Conservation (phyloP, 345 rosid genomes). For the Salix viminalis region DNA sequence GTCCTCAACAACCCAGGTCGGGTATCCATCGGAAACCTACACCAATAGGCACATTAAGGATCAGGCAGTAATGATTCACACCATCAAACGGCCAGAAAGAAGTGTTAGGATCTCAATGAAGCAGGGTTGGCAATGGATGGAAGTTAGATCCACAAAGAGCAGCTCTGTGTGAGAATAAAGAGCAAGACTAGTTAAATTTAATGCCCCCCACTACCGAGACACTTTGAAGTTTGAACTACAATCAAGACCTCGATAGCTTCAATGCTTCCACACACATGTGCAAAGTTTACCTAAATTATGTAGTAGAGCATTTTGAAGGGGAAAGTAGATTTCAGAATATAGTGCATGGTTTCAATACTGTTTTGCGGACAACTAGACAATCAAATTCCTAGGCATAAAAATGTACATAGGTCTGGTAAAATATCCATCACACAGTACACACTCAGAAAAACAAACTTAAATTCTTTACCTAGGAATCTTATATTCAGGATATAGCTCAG, state of each 20-base stretch:
- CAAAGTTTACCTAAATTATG: too few species aligned
- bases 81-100: too few species aligned
- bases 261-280: too few species aligned
- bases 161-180: not conserved
- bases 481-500: slow-evolving; percentile 88
- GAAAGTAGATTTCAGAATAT: not conserved
- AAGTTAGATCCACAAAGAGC: not conserved
- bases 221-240: too few species aligned
- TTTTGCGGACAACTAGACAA: not conserved
- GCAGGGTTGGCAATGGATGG: not conserved
- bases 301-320: too few species aligned
- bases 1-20: slow-evolving; percentile 74
- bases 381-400: not conserved
- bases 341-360: not conserved
- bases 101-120: not conserved
- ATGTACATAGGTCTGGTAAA: not conserved
- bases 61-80: not conserved
- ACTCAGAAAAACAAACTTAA: not conserved
- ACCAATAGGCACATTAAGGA: not conserved
- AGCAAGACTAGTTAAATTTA: not conserved
- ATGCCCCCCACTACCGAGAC: too few species aligned
- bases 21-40: slow-evolving; percentile 69
- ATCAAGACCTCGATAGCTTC: too few species aligned
- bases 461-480: slow-evolving; percentile 56
- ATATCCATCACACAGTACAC: not conserved